These are phyloP conservation scores for Neurospora terricola DNA, from an alignment of 495 filamentous ascomycete species.

Conservation along the genomic window DNA sequence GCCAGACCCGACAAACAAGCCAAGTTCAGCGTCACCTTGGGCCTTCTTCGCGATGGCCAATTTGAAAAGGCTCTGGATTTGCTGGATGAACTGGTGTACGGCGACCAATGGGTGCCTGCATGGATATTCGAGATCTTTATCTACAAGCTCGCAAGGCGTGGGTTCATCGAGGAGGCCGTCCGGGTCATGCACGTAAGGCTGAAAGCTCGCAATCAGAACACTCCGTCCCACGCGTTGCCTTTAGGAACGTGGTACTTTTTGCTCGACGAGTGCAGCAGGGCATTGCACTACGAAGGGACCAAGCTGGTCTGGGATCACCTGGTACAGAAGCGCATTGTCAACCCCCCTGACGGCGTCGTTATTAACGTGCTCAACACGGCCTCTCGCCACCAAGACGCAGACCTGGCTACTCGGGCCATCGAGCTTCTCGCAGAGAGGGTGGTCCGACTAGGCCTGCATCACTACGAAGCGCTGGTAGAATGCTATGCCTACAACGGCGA, in stretches of 20 bases:
- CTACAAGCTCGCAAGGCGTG: constrained; percentile 55
- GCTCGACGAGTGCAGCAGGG: constrained; percentile 54
- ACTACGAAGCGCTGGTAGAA: constrained; percentile 70
- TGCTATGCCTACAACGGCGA: constrained; percentile 50
- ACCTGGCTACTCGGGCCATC: constrained; percentile 57
- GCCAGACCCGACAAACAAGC: neutral
- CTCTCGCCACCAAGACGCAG: constrained; percentile 51
- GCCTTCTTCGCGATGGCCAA: constrained; percentile 68
- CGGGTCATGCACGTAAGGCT: constrained; percentile 48
- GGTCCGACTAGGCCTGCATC: constrained; percentile 43
- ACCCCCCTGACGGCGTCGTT: constrained; percentile 55
- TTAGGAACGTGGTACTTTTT: constrained; percentile 54
- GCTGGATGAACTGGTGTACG: constrained; percentile 53
- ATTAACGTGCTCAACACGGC: constrained; percentile 60
- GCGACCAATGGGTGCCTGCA: constrained; percentile 42
- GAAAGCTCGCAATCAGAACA: constrained; percentile 28
- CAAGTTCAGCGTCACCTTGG: constrained; percentile 57
- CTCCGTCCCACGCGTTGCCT: constrained; percentile 30
- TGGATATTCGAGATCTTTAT: constrained; percentile 74
- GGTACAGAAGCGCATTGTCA: constrained; percentile 54
- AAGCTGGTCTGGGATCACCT: constrained; percentile 49
- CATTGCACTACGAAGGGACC: constrained; percentile 26
- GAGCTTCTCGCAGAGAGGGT: constrained; percentile 44
- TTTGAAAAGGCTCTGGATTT: constrained; percentile 72
- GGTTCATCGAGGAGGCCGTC: constrained; percentile 68